These are phyloP conservation scores for Sanghuangporus sanghuang DNA, from an alignment of 1,284 basidiomycete genomes.

Conservation along the genomic window DNA sequence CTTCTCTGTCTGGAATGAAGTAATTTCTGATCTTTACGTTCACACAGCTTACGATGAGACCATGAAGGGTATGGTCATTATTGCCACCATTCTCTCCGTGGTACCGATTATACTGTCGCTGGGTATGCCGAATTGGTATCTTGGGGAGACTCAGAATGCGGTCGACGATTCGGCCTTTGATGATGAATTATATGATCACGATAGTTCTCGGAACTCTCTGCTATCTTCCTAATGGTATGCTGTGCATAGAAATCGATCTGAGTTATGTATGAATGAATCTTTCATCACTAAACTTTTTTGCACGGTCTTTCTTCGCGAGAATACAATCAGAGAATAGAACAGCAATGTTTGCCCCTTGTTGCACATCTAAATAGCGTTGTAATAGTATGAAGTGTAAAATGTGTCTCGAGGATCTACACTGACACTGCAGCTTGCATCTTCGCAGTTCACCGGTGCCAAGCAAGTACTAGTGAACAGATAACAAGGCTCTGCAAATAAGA, in stretches of 20 bases:
- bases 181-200: background rate
- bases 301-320: too few relatives aligned
- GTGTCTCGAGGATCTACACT: too few relatives aligned
- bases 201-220: background rate
- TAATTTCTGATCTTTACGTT: background rate
- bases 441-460: too few relatives aligned
- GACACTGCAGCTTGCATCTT: too few relatives aligned
- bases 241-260: background rate
- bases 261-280: background rate
- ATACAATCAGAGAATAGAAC: too few relatives aligned
- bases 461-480: too few relatives aligned
- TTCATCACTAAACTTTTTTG: too few relatives aligned
- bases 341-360: too few relatives aligned
- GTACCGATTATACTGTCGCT: constrained; percentile 36
- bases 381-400: too few relatives aligned
- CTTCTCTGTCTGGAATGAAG: background rate
- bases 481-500: too few relatives aligned
- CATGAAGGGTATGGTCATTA: constrained; percentile 50
- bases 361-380: too few relatives aligned
- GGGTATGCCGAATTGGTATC: constrained; percentile 42
- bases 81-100: constrained; percentile 36
- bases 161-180: constrained; percentile 28
- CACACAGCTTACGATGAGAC: constrained; percentile 45
- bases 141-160: constrained; percentile 42
- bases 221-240: background rate